Percentiles rank a stretch among this genome's conserved stretches.
phyloP scores from a whole-genome alignment of 192 early-diverging fungal species.

The Spinellus fusiger region DNA sequence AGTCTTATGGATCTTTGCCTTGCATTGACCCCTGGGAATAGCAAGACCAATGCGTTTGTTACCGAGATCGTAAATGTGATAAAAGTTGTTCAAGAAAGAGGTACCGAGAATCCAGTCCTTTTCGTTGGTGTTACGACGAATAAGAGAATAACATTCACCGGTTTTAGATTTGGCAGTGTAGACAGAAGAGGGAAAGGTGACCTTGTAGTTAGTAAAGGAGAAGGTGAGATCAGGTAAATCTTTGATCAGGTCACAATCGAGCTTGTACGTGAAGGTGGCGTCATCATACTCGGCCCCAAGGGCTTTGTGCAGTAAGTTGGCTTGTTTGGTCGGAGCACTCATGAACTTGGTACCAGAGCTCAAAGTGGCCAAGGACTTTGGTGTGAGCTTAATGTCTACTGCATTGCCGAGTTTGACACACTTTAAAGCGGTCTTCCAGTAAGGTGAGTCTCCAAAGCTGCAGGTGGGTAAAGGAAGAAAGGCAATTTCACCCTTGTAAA shows the following conservation, averaged over 20 bases:
- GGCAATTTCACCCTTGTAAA: conserved; percentile 22
- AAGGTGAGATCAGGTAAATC: conserved; percentile 13
- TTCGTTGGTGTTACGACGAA: conserved; percentile 6
- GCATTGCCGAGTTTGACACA: conserved; percentile 15
- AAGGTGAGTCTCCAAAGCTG: conserved; percentile 10
- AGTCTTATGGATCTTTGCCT: conserved; percentile 17
- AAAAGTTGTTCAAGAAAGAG: conserved; percentile 25
- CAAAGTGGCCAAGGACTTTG: conserved; percentile 13
- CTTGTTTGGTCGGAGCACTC: conserved; percentile 14
- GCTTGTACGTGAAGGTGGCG: conserved; percentile 3
- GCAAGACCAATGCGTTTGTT: conserved; percentile 22
- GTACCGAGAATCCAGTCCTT: conserved; percentile 25
- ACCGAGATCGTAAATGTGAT: conserved; percentile 24
- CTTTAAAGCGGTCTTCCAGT: conserved; percentile 21
- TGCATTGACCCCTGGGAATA: conserved; percentile 8
- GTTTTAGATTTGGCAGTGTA: conserved; percentile 1
- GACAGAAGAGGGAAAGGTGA: conserved; percentile 9
- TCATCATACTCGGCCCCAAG: conserved; percentile 14
- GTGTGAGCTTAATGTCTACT: conserved; percentile 19
- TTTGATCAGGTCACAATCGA: conserved; percentile 13
- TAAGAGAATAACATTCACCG: conserved; percentile 12
- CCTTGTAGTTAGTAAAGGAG: conserved; percentile 10
- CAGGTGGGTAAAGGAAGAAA: conserved; percentile 20
- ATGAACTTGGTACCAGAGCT: conserved; percentile 21
- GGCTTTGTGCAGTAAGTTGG: conserved; percentile 16